Conservation (phyloP, 2,329 filamentous ascomycete genomes). For the Epichloe coenophiala region DNA sequence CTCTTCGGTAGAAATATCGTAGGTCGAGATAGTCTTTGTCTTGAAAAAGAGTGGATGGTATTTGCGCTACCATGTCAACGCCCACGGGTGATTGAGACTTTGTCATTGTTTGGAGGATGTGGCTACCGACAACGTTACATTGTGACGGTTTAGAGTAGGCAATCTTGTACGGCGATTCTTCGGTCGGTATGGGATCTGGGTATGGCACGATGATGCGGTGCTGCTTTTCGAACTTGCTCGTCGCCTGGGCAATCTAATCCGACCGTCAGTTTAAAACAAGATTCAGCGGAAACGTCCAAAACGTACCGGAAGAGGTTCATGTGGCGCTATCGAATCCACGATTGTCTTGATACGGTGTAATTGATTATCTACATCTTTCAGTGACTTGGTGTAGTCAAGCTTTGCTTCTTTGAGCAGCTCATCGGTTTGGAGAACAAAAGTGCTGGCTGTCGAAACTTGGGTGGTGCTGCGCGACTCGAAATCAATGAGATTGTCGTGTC, state of each 20-base stretch:
- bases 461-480: constrained; percentile 27
- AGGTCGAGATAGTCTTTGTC: constrained; percentile 90
- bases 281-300: background rate
- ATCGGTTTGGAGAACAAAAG: constrained; percentile 45
- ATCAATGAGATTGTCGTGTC: constrained; percentile 23
- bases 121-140: constrained; percentile 83
- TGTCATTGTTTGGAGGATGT: constrained; percentile 61
- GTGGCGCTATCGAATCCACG: constrained; percentile 36
- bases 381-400: constrained; percentile 35
- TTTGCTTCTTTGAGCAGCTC: constrained; percentile 43
- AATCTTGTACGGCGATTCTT: constrained; percentile 70
- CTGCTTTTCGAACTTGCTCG: constrained; percentile 50
- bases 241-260: constrained; percentile 52
- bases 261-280: background rate
- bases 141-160: constrained; percentile 61
- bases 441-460: constrained; percentile 33
- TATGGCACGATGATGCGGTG: constrained; percentile 67
- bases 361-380: constrained; percentile 34
- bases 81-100: constrained; percentile 45
- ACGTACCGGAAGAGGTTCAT: constrained; percentile 37
- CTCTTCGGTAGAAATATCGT: constrained; percentile 87
- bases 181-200: constrained; percentile 62
- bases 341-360: constrained; percentile 38
- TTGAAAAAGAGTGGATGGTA: constrained; percentile 70
- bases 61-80: constrained; percentile 76